Conservation (phyloP, 768 basidiomycete species). For the Termitomyces heimii region DNA sequence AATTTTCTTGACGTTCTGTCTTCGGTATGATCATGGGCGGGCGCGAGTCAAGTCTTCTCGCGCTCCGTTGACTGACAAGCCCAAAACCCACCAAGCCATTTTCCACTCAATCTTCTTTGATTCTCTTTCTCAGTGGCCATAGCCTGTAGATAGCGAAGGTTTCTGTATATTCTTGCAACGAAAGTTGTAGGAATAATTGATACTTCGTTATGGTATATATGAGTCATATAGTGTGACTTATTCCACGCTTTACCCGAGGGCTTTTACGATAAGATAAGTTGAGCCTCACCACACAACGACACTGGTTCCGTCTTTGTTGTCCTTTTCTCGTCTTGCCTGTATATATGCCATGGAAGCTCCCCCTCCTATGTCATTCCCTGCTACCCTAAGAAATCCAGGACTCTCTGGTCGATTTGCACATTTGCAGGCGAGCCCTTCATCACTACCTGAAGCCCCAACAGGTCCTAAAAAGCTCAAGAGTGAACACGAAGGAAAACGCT, state of each 20-base stretch:
- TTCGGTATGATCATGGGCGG: too few species aligned
- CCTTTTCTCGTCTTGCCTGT: background rate
- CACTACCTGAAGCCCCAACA: constrained; percentile 10
- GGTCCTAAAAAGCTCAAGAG: constrained; percentile 36
- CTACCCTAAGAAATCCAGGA: constrained; percentile 56
- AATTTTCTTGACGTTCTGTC: background rate
- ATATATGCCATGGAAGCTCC: constrained; percentile 18
- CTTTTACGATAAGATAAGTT: constrained; percentile 5
- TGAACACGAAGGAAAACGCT: constrained; percentile 72
- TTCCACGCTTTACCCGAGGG: too few species aligned
- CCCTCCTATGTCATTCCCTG: constrained; percentile 65
- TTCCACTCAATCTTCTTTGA: too few species aligned
- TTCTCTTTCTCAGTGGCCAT: too few species aligned
- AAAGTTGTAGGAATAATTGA: too few species aligned
- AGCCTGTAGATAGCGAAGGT: too few species aligned
- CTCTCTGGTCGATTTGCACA: constrained; percentile 49
- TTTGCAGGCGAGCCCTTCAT: constrained; percentile 25
- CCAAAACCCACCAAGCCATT: too few species aligned
- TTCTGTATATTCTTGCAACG: too few species aligned
- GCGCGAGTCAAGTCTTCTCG: too few species aligned
- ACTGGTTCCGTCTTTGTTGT: background rate
- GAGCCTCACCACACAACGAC: background rate
- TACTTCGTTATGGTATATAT: too few species aligned
- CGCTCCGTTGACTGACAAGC: too few species aligned
- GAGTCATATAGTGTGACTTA: too few species aligned